A percentile compares a stretch with the other conserved stretches of the same genome.
Conservation (phyloP, 345 rosid genomes). For the Eucalyptus rudis region DNA sequence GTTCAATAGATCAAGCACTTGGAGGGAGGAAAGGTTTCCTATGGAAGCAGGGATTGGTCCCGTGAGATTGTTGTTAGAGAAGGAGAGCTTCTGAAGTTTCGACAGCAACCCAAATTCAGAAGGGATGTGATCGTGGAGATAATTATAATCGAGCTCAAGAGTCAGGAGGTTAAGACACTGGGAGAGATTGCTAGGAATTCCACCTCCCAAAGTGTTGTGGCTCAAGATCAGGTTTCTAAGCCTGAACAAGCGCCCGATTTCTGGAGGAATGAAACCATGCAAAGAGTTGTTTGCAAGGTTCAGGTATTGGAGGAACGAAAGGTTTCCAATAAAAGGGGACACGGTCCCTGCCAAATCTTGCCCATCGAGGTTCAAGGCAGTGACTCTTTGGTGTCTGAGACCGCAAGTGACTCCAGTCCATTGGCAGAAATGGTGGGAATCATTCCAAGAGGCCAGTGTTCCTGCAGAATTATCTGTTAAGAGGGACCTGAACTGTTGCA, state of each 20-base stretch:
- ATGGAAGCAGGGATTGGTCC: background rate
- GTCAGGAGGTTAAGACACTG: background rate
- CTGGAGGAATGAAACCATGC: background rate
- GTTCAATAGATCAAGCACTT: background rate
- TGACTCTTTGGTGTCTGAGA: background rate
- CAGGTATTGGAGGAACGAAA: background rate
- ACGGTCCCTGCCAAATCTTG: background rate
- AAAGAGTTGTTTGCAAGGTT: background rate
- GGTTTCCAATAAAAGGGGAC: background rate
- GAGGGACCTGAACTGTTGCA: background rate
- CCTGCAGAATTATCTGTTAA: background rate
- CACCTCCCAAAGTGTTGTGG: background rate
- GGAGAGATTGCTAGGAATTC: background rate
- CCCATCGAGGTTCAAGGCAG: background rate
- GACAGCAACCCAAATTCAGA: background rate
- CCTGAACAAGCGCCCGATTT: background rate
- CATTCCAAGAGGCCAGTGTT: background rate
- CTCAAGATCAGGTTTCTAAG: background rate
- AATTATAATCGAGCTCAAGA: background rate
- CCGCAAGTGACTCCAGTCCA: background rate
- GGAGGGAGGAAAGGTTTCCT: background rate
- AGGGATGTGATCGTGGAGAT: background rate
- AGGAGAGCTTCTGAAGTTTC: background rate
- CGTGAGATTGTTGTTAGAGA: background rate
- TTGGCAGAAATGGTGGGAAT: background rate